phyloP scores from a whole-genome alignment of 208 protist species.

The Trypanosoma lewisi region DNA sequence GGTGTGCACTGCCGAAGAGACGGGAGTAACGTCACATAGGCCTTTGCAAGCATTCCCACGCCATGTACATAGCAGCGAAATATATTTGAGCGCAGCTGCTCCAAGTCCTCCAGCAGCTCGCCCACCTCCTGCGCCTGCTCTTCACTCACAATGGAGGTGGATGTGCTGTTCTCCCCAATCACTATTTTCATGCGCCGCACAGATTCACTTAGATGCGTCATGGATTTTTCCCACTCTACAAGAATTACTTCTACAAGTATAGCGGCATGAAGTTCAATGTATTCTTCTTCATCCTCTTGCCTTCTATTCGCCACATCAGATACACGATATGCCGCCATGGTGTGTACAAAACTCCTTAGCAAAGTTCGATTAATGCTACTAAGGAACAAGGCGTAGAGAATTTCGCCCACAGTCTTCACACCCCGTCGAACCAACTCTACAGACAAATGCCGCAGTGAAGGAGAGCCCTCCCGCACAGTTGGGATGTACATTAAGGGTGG shows the following conservation, averaged over 20 bases:
- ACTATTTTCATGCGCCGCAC: constrained; percentile 81
- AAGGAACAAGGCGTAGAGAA: constrained; percentile 58
- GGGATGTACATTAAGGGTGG: constrained; percentile 23
- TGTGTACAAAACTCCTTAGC: constrained; percentile 49
- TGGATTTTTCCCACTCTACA: constrained; percentile 72
- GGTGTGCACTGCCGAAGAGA: constrained; percentile 27
- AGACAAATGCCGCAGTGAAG: constrained; percentile 66
- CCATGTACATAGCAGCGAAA: constrained; percentile 73
- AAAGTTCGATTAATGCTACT: constrained; percentile 73
- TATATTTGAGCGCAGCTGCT: constrained; percentile 59
- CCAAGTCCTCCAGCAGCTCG: constrained; percentile 73
- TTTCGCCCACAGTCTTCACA: constrained; percentile 42
- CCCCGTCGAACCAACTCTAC: constrained; percentile 57
- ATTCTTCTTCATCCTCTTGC: constrained; percentile 28
- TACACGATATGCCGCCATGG: constrained; percentile 53
- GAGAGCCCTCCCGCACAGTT: constrained; percentile 12
- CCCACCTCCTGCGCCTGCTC: constrained; percentile 60
- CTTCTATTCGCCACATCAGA: constrained; percentile 24
- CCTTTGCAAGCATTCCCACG: constrained; percentile 74
- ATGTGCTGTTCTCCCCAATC: constrained; percentile 76
- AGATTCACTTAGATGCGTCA: constrained; percentile 55
- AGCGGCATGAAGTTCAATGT: constrained; percentile 75
- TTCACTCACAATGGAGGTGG: constrained; percentile 36
- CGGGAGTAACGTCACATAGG: constrained; percentile 75
- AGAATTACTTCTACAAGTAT: constrained; percentile 78